A percentile compares a stretch with the other conserved stretches of the same genome.
Evolutionary conservation across 805 yeast species (phyloP).

Genomic region (Candida loeiensis): DNA sequence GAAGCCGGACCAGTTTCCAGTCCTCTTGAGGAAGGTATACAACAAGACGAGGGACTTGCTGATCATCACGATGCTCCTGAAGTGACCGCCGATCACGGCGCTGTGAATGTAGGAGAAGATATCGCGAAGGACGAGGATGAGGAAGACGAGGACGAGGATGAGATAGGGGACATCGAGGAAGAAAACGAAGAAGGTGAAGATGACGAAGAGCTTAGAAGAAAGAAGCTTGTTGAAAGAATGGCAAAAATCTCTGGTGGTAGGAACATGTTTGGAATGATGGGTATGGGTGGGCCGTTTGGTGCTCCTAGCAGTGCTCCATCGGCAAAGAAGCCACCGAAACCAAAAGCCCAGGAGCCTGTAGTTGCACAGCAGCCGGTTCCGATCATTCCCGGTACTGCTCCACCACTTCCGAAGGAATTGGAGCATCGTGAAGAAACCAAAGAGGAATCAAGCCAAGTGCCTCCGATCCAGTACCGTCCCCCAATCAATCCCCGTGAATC

Average conservation of each 20-base stretch:
- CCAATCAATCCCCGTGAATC: slow-evolving; percentile 8
- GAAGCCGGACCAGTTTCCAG: neutral
- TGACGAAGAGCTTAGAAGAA: slow-evolving; percentile 70
- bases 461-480: too few relatives aligned
- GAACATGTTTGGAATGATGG: slow-evolving; percentile 75
- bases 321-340: slow-evolving; percentile 1
- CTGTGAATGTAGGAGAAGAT: neutral
- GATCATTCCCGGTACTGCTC: slow-evolving; percentile 4
- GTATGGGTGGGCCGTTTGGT: slow-evolving; percentile 44
- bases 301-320: slow-evolving; percentile 12
- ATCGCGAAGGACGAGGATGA: slow-evolving; percentile 4
- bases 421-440: too few relatives aligned
- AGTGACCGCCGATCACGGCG: neutral
- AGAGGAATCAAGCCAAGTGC: too few relatives aligned
- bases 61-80: slow-evolving; percentile 10
- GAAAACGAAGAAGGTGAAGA: slow-evolving; percentile 61
- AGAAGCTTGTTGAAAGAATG: slow-evolving; percentile 85
- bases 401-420: slow-evolving; percentile 4
- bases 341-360: slow-evolving; percentile 6
- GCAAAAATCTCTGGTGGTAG: slow-evolving; percentile 91
- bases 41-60: slow-evolving; percentile 14
- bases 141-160: slow-evolving; percentile 18
- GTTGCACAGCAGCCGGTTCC: slow-evolving; percentile 1
- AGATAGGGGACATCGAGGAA: slow-evolving; percentile 46
- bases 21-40: slow-evolving; percentile 11